Evolutionary conservation across 2,329 filamentous ascomycete genomes (phyloP), one percentile per base, ranked within the genome.

Genomic region (Cadophora malorum): DNA sequence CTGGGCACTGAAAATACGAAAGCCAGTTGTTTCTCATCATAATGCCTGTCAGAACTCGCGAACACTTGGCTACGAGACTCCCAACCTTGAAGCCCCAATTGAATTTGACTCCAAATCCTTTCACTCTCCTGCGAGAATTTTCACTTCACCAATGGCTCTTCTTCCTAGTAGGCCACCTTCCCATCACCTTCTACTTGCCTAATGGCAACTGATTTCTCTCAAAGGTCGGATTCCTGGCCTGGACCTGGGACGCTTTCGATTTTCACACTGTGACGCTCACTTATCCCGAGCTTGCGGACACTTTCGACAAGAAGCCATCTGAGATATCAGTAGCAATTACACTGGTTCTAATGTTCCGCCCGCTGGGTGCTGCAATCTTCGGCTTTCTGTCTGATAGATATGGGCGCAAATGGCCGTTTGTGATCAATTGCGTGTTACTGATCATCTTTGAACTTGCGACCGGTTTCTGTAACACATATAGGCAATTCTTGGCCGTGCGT

Each of bases 191-290:
- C 28, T 28, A 28, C 28, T 28, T 28, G 5, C 28, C 28, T 28
- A 5, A 28, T 28, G 28, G 28, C 28, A 28, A 23, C 49, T 64
- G 12, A 64, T n/a, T 1, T 19, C 35, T 41, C n/a, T 10, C 49
- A 45, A 63, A 63, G 61, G n/a, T 64, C 12, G 92, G 91, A 3
- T 88, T 94, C 76, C 79, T 85, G 41, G 89, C 91, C 19, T 95
- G 92, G 92, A 91, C 88, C 0, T 91, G 91, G 66, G 92, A 95
- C 78, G 91, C 92, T 3, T 95, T 94, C 77, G 92, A 94, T 79
- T 95, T 94, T 77, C 91, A 94, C 79, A 90, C 92, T 31, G 83
- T 95, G 6, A 91, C 89, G 3, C 92, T 95, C 71, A 91, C 93
- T 78, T 91, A 91, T 4, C 85, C 85, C 72, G 93, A 93, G 80